Conservation (phyloP, 2,329 filamentous ascomycete species). For the Plenodomus tracheiphilus region DNA sequence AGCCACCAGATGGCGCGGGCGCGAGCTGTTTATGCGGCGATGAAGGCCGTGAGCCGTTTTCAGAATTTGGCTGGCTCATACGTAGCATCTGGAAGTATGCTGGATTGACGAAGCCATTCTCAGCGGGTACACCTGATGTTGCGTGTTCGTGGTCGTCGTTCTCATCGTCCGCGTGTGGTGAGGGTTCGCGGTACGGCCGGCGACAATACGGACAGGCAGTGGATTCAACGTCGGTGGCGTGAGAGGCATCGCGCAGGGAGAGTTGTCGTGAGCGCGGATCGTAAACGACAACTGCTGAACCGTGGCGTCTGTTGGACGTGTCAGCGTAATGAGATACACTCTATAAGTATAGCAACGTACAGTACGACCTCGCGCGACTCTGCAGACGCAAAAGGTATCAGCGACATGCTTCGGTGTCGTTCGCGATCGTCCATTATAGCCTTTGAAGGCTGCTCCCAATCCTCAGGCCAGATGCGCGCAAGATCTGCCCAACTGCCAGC, state of each 20-base stretch:
- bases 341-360: slow-evolving; percentile 55
- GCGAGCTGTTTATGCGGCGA: slow-evolving; percentile 54
- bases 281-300: slow-evolving; percentile 88
- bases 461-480: slow-evolving; percentile 6
- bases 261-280: slow-evolving; percentile 84
- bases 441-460: neutral
- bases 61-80: slow-evolving; percentile 58
- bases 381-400: slow-evolving; percentile 74
- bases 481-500: neutral
- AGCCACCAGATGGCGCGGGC: slow-evolving; percentile 34
- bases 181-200: slow-evolving; percentile 63
- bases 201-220: slow-evolving; percentile 89
- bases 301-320: slow-evolving; percentile 70
- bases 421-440: slow-evolving; percentile 36
- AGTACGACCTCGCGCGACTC: slow-evolving; percentile 79
- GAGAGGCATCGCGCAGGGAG: slow-evolving; percentile 70
- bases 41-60: slow-evolving; percentile 50
- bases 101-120: slow-evolving; percentile 79
- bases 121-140: slow-evolving; percentile 34
- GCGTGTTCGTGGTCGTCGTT: slow-evolving; percentile 39
- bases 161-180: slow-evolving; percentile 36
- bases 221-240: slow-evolving; percentile 57
- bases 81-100: slow-evolving; percentile 95
- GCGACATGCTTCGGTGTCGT: slow-evolving; percentile 58
- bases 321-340: slow-evolving; percentile 13